A percentile compares a stretch with the other conserved stretches of the same genome.
These are phyloP conservation scores for Pseudonitzschia delicatissima DNA, from an alignment of 108 stramenopile genomes.

Conservation along the genomic window DNA sequence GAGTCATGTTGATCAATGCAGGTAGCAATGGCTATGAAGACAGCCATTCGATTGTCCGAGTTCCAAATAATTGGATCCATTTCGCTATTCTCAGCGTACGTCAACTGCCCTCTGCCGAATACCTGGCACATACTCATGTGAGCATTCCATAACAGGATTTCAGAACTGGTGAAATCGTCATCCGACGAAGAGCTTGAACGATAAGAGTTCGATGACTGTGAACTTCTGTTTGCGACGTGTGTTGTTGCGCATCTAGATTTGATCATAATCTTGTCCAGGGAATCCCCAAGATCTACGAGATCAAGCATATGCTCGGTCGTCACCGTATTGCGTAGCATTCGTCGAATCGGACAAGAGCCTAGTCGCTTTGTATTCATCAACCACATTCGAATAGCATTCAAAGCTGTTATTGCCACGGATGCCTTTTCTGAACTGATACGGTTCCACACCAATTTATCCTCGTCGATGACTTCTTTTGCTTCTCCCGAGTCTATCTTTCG, in stretches of 20 bases:
- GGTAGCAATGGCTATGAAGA: slow-evolving; percentile 21
- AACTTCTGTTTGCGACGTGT: background rate
- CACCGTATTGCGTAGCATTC: slow-evolving; percentile 17
- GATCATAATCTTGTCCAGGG: slow-evolving; percentile 21
- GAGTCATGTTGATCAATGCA: background rate
- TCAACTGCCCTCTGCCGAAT: slow-evolving; percentile 34
- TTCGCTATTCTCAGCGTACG: slow-evolving; percentile 3
- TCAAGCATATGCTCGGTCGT: background rate
- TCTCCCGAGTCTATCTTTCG: slow-evolving; percentile 10
- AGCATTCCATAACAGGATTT: slow-evolving; percentile 29
- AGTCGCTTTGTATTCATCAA: slow-evolving; percentile 11
- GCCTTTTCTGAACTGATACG: slow-evolving; percentile 9
- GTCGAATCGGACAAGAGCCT: slow-evolving; percentile 12
- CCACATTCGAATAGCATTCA: slow-evolving; percentile 22
- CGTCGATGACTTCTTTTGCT: background rate
- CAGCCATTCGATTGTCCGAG: slow-evolving; percentile 16
- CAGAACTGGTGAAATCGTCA: slow-evolving; percentile 13
- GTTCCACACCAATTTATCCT: slow-evolving; percentile 1
- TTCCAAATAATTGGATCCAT: slow-evolving; percentile 10
- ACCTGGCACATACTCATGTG: slow-evolving; percentile 39
- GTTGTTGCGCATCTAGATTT: slow-evolving; percentile 3
- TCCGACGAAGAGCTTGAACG: background rate
- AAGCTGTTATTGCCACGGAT: slow-evolving; percentile 13
- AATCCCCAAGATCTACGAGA: slow-evolving; percentile 20
- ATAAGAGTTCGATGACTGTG: no score